Percentiles rank a stretch among this genome's conserved stretches.
These are phyloP conservation scores for Gonapodya sp. DNA, from an alignment of 192 early-diverging fungal genomes.

Conservation along the genomic window DNA sequence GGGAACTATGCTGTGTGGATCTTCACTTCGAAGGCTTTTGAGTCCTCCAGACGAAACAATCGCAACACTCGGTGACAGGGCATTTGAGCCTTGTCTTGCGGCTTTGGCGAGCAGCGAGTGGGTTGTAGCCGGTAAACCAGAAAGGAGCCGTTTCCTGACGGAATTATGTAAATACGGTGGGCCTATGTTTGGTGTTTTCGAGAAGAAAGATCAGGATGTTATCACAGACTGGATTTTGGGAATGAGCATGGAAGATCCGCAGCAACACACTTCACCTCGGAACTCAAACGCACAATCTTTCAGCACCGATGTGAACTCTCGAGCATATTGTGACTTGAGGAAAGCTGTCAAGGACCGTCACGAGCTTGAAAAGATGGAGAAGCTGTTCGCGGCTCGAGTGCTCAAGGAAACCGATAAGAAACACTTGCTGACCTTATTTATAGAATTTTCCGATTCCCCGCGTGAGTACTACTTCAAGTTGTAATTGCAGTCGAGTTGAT, in stretches of 20 bases:
- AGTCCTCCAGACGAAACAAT: neutral
- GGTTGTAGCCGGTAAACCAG: neutral
- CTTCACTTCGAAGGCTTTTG: neutral
- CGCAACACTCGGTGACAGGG: neutral
- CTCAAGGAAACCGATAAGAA: too few species aligned
- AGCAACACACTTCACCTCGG: too few species aligned
- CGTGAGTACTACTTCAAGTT: too few species aligned
- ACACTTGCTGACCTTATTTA: too few species aligned
- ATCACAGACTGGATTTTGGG: neutral
- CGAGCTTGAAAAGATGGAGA: too few species aligned
- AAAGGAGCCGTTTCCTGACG: neutral
- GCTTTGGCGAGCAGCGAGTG: neutral
- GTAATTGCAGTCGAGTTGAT: neutral
- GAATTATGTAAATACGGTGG: neutral
- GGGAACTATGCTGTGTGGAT: neutral
- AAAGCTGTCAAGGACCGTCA: too few species aligned
- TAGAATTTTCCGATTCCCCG: too few species aligned
- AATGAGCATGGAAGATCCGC: too few species aligned
- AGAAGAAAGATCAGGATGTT: neutral
- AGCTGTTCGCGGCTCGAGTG: too few species aligned
- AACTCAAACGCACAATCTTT: too few species aligned
- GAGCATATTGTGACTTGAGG: too few species aligned
- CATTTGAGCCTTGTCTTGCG: neutral
- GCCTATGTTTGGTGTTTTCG: constrained; percentile 2
- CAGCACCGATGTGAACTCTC: too few species aligned